Evolutionary conservation across 192 early-diverging fungal species (phyloP), one percentile per base, ranked within the genome.

Genomic region (Glomus cerebriforme): DNA sequence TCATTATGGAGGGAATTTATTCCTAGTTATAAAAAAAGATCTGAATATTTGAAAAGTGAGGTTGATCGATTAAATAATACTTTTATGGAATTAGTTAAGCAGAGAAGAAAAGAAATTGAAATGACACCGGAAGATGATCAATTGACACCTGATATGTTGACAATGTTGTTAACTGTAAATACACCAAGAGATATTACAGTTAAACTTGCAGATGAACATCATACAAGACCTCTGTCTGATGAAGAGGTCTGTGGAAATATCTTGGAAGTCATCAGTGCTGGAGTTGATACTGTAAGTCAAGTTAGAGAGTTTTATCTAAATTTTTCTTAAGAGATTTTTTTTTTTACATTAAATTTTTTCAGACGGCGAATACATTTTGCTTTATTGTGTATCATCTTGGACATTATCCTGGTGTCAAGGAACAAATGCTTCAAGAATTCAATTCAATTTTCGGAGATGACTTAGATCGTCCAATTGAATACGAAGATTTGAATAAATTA

Each of bases 371-470:
- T 70, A 47, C 66, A 26, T 69, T 78, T 78, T 47, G 66, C 6
- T 78, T 78, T 49, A 69, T 78, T 26, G 22, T 78, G 2, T 67
- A 78, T 59, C 43, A 69, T 78, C 8, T 78, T 32, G 60, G 22
- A 0, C 64, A 27, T 58, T 15, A 78, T 59, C 77, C 77, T 13
- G 19, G 70, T 15, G 77, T 68, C 12, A 67, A 59, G 27, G 26
- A 49, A 67, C 27, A 24, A 45, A 37, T 78, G 47, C 34, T 78
- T 26, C 10, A 32, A 54, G 77, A 78, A 58, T 58, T 78, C 22
- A 34, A 67, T 69, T 26, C 15, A 15, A n/a, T 69, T 6, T 59
- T 78, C 22, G 24, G n/a, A 12, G 27, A 12, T 24, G 77, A 78
- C 34, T 47, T n/a, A 54, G 13, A 69, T 59, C 22, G 66, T 22